phyloP scores from a whole-genome alignment of 768 basidiomycete species.

The Grammothele lineata region DNA sequence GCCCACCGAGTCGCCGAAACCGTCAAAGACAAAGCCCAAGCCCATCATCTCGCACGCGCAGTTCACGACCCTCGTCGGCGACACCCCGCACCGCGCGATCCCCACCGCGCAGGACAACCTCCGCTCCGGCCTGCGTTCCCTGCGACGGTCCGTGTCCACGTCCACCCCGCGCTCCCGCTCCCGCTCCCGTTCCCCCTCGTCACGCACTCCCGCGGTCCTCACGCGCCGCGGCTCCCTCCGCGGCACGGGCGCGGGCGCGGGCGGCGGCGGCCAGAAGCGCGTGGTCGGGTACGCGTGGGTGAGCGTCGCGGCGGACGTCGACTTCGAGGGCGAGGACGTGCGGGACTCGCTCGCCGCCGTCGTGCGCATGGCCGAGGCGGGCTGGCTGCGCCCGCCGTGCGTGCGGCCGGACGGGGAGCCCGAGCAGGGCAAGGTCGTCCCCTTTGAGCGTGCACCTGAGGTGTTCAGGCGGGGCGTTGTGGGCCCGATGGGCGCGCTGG shows the following conservation, averaged over 20 bases:
- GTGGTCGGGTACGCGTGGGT: conserved; percentile 78
- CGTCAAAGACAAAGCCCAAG: conserved; percentile 15
- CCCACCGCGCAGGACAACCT: conserved; percentile 72
- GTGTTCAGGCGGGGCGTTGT: conserved; percentile 35
- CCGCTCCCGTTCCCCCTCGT: neutral
- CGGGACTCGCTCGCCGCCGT: conserved; percentile 44
- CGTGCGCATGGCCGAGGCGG: conserved; percentile 33
- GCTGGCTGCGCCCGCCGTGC: conserved; percentile 44
- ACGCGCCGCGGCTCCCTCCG: neutral
- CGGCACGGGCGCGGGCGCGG: neutral
- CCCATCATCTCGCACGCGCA: conserved; percentile 33
- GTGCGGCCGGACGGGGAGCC: conserved; percentile 29
- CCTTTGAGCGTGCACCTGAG: conserved; percentile 52
- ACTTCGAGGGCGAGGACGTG: conserved; percentile 78
- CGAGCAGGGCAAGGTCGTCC: conserved; percentile 37
- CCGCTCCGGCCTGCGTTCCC: conserved; percentile 63
- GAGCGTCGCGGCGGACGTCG: conserved; percentile 74
- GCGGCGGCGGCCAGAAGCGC: conserved; percentile 23
- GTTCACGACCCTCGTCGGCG: conserved; percentile 81
- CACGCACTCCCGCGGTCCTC: conserved; percentile 1
- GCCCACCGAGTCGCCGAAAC: conserved; percentile 3
- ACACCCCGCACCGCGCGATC: conserved; percentile 57
- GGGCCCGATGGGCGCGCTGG: conserved; percentile 23
- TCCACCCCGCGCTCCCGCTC: conserved; percentile 1
- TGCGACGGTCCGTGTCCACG: conserved; percentile 33